Base-by-base conservation (phyloP, 305 asterid genomes). In the Solanum hybrid region DNA sequence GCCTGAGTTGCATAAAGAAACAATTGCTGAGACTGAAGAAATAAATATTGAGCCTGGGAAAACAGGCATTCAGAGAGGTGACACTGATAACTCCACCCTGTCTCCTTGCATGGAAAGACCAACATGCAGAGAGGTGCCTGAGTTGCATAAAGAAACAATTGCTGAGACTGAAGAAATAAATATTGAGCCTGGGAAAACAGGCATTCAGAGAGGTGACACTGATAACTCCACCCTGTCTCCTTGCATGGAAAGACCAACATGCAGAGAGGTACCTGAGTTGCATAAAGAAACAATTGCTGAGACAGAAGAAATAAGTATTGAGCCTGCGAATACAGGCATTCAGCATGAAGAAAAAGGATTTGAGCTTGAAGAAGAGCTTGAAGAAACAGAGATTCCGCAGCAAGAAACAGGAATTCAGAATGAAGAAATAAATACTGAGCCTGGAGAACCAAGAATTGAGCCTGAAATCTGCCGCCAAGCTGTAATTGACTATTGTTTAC, bases 391-490 rank as follows among this genome's bases (percentile, higher is more conserved):
- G 3, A 69, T 28, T 73, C 31, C 13, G 14, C 31, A 26, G 1
- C 36, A 24, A 82, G 69, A 81, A 71, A 75, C 36, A 78, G 24
- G 33, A 36, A 24, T 90, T 64, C 93, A 94, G 16, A 12, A 11
- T 3, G 76, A 69, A 24, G 33, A 69, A 24, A 5, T 6, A 26
- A 26, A 2, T 24, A 24, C 8, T 14, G 75, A 67, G 31, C 31
- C 14, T n/a, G 64, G 26, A 82, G 71, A 40, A 71, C 67, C 37
- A 85, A n/a, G 31, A 36, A 22, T 91, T 64, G 94, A 94, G 83
- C 92, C 94, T 89, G 93, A 92, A 89, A 89, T 90, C 88, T 92
- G 94, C 91, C 97, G 94, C 28, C 93, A 94, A 91, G 98, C 98
- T 67, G 95, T 96, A 86, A 74, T 88, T 36, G 92, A 93, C 35